These are phyloP conservation scores for Starmerella sp. DNA, from an alignment of 805 yeast species.

Conservation along the genomic window DNA sequence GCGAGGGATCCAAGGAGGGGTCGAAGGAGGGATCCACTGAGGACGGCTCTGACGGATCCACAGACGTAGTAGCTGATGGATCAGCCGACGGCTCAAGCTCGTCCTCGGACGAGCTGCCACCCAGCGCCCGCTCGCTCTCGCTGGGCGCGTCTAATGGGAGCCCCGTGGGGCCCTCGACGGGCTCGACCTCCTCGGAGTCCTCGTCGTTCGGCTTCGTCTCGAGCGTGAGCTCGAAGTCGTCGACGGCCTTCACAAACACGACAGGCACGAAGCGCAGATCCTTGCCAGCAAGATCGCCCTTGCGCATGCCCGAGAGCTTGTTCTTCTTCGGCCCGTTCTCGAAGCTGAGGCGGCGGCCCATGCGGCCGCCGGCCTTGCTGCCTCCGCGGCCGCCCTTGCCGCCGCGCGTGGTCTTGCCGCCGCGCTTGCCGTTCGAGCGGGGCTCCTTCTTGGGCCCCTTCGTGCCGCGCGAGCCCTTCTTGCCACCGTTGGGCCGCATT, in stretches of 20 bases:
- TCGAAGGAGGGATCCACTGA: too few relatives aligned
- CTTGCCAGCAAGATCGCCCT: background rate
- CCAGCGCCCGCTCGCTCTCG: background rate
- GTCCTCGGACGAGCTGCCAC: background rate
- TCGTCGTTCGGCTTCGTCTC: slow-evolving; percentile 1
- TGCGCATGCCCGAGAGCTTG: slow-evolving; percentile 4
- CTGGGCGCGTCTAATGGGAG: background rate
- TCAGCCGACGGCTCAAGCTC: too few relatives aligned
- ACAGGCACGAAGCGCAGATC: slow-evolving; percentile 17
- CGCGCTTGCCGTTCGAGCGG: background rate
- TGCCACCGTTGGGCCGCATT: slow-evolving; percentile 1
- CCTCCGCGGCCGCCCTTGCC: background rate
- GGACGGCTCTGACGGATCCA: too few relatives aligned
- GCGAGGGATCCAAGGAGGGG: background rate
- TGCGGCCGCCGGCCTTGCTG: background rate
- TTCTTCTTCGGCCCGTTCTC: background rate
- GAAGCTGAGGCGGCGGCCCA: background rate
- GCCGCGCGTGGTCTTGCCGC: background rate
- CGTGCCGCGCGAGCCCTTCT: background rate
- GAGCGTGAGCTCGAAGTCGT: background rate
- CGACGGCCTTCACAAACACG: slow-evolving; percentile 14
- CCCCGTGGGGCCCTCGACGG: background rate
- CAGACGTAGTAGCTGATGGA: too few relatives aligned
- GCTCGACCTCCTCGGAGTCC: background rate
- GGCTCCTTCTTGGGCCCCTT: background rate